These are phyloP conservation scores for Diaporthe vexans DNA, from an alignment of 2,329 filamentous ascomycete species.

Conservation along the genomic window DNA sequence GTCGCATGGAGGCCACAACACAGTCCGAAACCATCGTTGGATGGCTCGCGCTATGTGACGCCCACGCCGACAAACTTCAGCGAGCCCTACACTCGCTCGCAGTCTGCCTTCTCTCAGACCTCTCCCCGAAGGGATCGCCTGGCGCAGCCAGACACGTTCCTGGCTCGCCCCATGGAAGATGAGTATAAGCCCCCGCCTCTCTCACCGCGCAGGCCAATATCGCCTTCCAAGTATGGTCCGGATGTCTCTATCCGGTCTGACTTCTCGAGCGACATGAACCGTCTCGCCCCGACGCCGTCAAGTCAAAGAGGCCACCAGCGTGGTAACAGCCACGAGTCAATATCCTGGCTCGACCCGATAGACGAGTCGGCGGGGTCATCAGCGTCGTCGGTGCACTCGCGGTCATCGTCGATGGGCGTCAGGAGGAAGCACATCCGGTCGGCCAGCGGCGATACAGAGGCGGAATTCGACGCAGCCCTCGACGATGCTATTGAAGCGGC, in stretches of 20 bases:
- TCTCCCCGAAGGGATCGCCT: slow-evolving; percentile 59
- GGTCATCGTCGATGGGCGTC: slow-evolving; percentile 78
- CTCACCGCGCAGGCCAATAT: slow-evolving; percentile 72
- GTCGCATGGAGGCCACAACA: slow-evolving; percentile 43
- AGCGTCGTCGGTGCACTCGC: slow-evolving; percentile 83
- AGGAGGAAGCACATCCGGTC: slow-evolving; percentile 78
- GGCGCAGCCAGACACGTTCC: slow-evolving; percentile 49
- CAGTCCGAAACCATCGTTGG: slow-evolving; percentile 45
- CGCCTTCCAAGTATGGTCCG: slow-evolving; percentile 57
- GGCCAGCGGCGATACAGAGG: slow-evolving; percentile 81
- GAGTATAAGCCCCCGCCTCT: slow-evolving; percentile 79
- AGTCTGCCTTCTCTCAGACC: slow-evolving; percentile 66
- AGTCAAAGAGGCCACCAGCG: slow-evolving; percentile 59
- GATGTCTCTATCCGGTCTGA: slow-evolving; percentile 53
- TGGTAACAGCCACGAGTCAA: slow-evolving; percentile 82
- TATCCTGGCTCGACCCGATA: slow-evolving; percentile 94
- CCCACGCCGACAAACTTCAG: slow-evolving; percentile 49
- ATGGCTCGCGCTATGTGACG: slow-evolving; percentile 47
- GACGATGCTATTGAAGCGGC: slow-evolving; percentile 97
- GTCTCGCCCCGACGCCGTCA: slow-evolving; percentile 43
- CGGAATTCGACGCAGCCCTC: slow-evolving; percentile 93
- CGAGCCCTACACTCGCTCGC: slow-evolving; percentile 55
- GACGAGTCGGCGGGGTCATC: slow-evolving; percentile 89
- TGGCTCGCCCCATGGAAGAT: slow-evolving; percentile 67
- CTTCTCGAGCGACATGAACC: slow-evolving; percentile 50